These are phyloP conservation scores for Elsinoe ampelina DNA, from an alignment of 2,329 filamentous ascomycete species.

Conservation along the genomic window DNA sequence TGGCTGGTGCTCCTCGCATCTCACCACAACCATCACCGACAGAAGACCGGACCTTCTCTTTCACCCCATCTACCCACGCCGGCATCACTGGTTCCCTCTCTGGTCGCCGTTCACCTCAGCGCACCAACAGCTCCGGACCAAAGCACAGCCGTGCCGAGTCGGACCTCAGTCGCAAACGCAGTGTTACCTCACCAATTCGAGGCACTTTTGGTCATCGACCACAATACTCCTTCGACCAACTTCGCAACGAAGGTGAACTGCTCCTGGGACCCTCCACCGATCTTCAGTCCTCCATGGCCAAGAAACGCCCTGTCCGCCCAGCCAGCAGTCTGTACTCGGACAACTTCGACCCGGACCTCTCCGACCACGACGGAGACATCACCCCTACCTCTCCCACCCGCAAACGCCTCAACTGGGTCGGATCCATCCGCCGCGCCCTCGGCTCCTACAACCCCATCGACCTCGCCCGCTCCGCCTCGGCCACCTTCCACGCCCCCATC, in stretches of 20 bases:
- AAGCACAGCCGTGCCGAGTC: neutral
- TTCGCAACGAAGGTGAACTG: conserved; percentile 2
- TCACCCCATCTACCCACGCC: neutral
- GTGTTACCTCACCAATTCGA: conserved; percentile 6
- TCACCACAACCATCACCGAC: conserved; percentile 21
- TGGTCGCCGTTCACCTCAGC: neutral
- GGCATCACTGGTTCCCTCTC: neutral
- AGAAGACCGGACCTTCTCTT: conserved; percentile 14
- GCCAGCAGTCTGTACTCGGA: conserved; percentile 7
- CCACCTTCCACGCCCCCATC: neutral
- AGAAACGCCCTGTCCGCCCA: neutral
- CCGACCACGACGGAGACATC: conserved; percentile 14
- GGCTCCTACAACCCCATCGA: conserved; percentile 12
- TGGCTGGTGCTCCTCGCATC: conserved; percentile 14
- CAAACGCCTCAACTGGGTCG: conserved; percentile 29
- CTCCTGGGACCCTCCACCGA: neutral
- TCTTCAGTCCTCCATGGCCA: conserved; percentile 3
- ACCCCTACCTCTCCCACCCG: conserved; percentile 17
- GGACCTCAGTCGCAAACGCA: conserved; percentile 2
- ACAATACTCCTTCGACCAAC: conserved; percentile 9
- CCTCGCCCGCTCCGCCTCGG: conserved; percentile 10
- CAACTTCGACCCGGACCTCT: neutral
- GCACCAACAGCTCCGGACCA: neutral
- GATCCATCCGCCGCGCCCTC: conserved; percentile 24
- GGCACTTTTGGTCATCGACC: neutral